Evolutionary conservation across 2,329 filamentous ascomycete genomes (phyloP), one percentile per base, ranked within the genome.

Genomic region (Penicillium sp.): DNA sequence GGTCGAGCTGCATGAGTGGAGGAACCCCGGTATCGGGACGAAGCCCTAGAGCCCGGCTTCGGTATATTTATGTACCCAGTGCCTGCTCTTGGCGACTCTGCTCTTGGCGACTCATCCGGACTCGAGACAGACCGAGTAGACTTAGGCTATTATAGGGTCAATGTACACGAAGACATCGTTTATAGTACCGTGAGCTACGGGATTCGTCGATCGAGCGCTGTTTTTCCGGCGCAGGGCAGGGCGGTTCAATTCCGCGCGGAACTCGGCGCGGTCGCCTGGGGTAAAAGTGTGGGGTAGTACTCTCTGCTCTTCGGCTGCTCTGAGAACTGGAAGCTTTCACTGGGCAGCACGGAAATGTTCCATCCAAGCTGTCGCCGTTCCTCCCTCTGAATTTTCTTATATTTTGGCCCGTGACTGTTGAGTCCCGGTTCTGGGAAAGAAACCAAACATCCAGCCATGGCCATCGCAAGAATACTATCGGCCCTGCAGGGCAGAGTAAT

Each of bases 381-480:
- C 38, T 20, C 35, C 13, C 36, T 42, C 20, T 9, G 30, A 20
- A 16, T 4, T 27, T 28, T 20, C 44, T 16, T 35, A 40, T 35
- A 31, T 33, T 36, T 55, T 38, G 31, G 33, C 16, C 11, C 14
- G n/a, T 20, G 7, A 7, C 11, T 27, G 33, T 13, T 40, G 24
- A 30, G 13, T 30, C 28, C 11, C 28, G 28, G 28, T 36, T 13
- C 40, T 38, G n/a, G 40, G 18, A 48, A 18, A 28, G 4, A 16
- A 27, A 18, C 14, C 14, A 48, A 16, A 16, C 9, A 16, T 44
- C 13, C 24, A 18, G 57, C 18, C 40, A 70, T 69, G 68, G 65
- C 67, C 2, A 61, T 69, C 39, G 55, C 59, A 45, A 49, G 54
- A 38, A 55, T 55, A 9, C 27, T 70, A 13, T 56, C 55, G 3